Conservation (phyloP, 768 basidiomycete species). For the Russula griseocarnosa region DNA sequence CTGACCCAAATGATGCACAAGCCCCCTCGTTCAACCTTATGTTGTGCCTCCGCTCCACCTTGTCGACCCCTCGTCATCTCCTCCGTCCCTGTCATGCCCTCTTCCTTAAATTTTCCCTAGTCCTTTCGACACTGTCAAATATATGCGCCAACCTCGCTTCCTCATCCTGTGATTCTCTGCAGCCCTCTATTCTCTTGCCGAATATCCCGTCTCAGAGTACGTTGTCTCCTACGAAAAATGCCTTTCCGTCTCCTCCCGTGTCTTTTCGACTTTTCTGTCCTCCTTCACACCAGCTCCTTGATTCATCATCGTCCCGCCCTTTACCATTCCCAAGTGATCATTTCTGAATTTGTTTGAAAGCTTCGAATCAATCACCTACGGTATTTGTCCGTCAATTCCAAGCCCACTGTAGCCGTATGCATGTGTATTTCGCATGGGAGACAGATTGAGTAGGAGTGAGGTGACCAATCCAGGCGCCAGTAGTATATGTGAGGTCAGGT, state of each 20-base stretch:
- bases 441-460: neutral
- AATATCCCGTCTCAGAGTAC: neutral
- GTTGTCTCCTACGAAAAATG: neutral
- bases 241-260: neutral
- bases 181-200: neutral
- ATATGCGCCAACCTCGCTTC: too few relatives aligned
- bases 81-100: neutral
- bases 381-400: neutral
- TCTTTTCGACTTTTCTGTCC: neutral
- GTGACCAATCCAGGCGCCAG: too few relatives aligned
- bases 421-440: too few relatives aligned
- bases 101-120: too few relatives aligned
- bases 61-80: neutral
- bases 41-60: neutral
- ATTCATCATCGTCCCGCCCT: too few relatives aligned
- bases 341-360: too few relatives aligned
- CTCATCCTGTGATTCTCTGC: neutral
- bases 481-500: too few relatives aligned
- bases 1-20: neutral
- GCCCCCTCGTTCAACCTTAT: neutral
- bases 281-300: neutral
- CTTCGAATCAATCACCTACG: neutral
- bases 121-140: too few relatives aligned
- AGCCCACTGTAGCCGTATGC: neutral
- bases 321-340: neutral